Evolutionary conservation across 2,329 filamentous ascomycete genomes (phyloP).

Genomic region (Dactylellina cionopaga): DNA sequence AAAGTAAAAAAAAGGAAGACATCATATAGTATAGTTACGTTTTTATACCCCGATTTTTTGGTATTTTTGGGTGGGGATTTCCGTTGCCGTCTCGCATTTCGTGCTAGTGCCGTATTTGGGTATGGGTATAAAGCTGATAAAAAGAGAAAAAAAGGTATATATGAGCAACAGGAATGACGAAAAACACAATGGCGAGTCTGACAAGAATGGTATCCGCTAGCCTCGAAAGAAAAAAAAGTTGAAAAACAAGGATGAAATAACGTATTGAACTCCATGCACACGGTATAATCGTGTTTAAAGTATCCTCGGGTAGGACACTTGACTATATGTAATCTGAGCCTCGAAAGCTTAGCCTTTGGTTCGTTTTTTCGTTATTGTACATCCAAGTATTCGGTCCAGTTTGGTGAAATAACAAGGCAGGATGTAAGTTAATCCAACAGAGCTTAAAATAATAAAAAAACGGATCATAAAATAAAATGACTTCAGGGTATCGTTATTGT

Average conservation of each 20-base stretch:
- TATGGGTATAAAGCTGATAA: slow-evolving; percentile 46
- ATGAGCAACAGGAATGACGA: slow-evolving; percentile 54
- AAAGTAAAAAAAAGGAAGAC: not conserved
- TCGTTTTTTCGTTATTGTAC: slow-evolving; percentile 38
- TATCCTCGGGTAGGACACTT: slow-evolving; percentile 59
- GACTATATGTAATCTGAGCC: slow-evolving; percentile 72
- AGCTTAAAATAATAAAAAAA: slow-evolving; percentile 11
- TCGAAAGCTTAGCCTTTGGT: slow-evolving; percentile 66
- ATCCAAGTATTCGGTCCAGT: slow-evolving; percentile 18
- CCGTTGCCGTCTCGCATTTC: slow-evolving; percentile 14
- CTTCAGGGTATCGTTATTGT: slow-evolving; percentile 51
- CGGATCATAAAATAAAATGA: slow-evolving; percentile 36
- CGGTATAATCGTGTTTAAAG: slow-evolving; percentile 63
- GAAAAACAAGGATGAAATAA: slow-evolving; percentile 52
- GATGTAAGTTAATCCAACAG: slow-evolving; percentile 34
- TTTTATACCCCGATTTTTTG: too few species aligned
- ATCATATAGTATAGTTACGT: slow-evolving; percentile 9
- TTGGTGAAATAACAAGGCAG: not conserved
- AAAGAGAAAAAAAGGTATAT: slow-evolving; percentile 37
- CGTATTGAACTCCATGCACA: slow-evolving; percentile 57
- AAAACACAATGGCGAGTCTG: slow-evolving; percentile 52
- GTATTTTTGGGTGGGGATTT: too few species aligned
- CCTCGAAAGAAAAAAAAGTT: slow-evolving; percentile 56
- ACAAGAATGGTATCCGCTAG: slow-evolving; percentile 51
- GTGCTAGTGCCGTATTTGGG: slow-evolving; percentile 38